Base-by-base conservation (phyloP, 1,284 basidiomycete genomes). In the Ustilago nuda region DNA sequence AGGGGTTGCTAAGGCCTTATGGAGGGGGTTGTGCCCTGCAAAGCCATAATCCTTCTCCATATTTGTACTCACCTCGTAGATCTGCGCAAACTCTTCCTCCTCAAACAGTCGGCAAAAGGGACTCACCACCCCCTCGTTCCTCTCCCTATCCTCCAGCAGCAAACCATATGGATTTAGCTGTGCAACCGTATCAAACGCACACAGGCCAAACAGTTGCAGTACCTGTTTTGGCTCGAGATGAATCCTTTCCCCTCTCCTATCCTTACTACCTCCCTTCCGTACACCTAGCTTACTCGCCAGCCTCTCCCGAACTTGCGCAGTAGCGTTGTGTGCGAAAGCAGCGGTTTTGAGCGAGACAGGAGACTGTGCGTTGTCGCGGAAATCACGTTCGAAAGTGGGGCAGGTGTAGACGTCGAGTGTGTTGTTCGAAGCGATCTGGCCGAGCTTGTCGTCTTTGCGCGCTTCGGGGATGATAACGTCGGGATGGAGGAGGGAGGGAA, bases 321-420 rank as follows among this genome's bases (percentile, higher is more conserved):
- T 76, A 4, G 74, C 74, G 13, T 55, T 68, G 27, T 39, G 13
- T 9, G 74, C 56, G 32, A 76, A 76, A 2, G 52, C 55, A 6
- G 55, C 59, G 1, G 60, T 63, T 30, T 63, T 60, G 57, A 56
- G 51, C 8, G 68, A 54, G 1, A 61, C 59, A 1, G 58, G 68
- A 30, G 61, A 68, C 36, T 62, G 64, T 4, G 69, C 69, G 33
- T 72, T 72, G 61, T 72, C 66, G 33, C 74, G 68, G 12, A 58
- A 60, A 13, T 59, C 53, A 13, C 55, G 58, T 27, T 76, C 74
- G 43, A 76, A 76, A 4, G 64, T 61, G 3, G 55, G 41, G 33
- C 74, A 76, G 2, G 74, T 76, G 60, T 76, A 72, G 56, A 76
- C 74, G 46, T 76, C 74, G 36, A 76, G 69, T 19, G 74, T 76